Evolutionary conservation across 345 rosid genomes (phyloP).

Genomic region (Hypericum perforatum): DNA sequence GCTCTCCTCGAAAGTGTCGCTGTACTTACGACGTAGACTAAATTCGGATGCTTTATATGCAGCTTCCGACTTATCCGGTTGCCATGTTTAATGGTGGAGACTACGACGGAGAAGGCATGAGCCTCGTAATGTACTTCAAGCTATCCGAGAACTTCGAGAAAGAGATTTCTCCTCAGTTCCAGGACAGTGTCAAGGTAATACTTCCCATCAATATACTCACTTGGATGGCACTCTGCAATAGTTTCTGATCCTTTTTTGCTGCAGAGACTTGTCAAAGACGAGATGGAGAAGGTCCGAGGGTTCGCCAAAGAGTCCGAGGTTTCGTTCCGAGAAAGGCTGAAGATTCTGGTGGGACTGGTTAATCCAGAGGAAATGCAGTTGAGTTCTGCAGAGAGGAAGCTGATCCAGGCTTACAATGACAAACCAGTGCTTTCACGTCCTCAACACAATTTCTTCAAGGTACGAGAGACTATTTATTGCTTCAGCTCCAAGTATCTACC

Average conservation of each 20-base stretch:
- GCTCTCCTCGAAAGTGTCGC: background rate
- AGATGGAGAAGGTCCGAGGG: constrained; percentile 60
- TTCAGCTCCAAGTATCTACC: background rate
- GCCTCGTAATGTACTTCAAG: constrained; percentile 64
- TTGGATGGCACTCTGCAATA: too few species aligned
- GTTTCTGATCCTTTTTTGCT: background rate
- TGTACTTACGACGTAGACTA: background rate
- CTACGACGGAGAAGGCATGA: constrained; percentile 73
- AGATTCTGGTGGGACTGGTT: constrained; percentile 57
- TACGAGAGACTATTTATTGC: constrained; percentile 10
- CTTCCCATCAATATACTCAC: too few species aligned
- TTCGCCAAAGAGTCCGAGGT: constrained; percentile 48
- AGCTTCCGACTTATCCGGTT: constrained; percentile 68
- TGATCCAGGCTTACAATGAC: constrained; percentile 58
- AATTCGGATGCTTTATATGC: constrained; percentile 7
- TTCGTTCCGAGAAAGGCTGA: constrained; percentile 73
- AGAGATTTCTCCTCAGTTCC: constrained; percentile 53
- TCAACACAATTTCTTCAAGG: constrained; percentile 64
- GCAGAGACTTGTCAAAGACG: constrained; percentile 62
- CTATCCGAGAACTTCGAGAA: constrained; percentile 42
- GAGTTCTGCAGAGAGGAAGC: constrained; percentile 62
- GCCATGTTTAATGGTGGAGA: constrained; percentile 51
- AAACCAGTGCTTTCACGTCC: constrained; percentile 84
- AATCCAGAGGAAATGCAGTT: constrained; percentile 70
- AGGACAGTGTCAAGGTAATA: constrained; percentile 67